These are phyloP conservation scores for Apiospora aurea DNA, from an alignment of 2,329 filamentous ascomycete genomes.

Conservation along the genomic window DNA sequence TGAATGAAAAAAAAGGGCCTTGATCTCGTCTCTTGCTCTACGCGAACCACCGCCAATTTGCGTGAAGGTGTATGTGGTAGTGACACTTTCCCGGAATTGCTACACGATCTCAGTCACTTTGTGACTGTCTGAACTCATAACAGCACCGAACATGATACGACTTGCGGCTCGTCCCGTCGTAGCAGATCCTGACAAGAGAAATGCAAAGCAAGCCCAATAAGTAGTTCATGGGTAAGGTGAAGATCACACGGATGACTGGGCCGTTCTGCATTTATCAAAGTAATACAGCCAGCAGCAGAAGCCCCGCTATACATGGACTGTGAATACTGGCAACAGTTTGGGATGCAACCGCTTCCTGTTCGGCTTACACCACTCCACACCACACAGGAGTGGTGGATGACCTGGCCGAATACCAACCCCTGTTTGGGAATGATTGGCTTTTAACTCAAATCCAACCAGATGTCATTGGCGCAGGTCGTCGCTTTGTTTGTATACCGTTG, in stretches of 20 bases:
- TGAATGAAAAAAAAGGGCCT: not conserved
- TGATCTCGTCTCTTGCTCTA: not conserved
- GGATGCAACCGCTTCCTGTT: not conserved
- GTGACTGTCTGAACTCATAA: not conserved
- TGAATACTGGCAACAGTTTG: not conserved
- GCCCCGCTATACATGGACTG: not conserved
- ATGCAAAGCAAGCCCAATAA: not conserved
- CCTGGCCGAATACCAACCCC: not conserved
- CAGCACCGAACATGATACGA: not conserved
- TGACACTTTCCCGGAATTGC: not conserved
- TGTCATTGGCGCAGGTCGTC: not conserved
- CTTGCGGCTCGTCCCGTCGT: slow-evolving; percentile 2
- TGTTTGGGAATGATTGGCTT: not conserved
- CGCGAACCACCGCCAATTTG: not conserved
- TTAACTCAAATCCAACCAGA: not conserved
- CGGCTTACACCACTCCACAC: not conserved
- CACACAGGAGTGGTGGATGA: not conserved
- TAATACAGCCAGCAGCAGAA: not conserved
- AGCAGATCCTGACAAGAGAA: not conserved
- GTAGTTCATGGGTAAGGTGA: slow-evolving; percentile 18
- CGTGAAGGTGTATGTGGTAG: not conserved
- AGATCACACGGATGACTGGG: not conserved
- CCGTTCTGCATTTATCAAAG: not conserved
- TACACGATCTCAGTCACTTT: not conserved
- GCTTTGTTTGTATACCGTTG: not conserved